Conservation (phyloP, 129 eudicot species). For the Deinandra increscens region DNA sequence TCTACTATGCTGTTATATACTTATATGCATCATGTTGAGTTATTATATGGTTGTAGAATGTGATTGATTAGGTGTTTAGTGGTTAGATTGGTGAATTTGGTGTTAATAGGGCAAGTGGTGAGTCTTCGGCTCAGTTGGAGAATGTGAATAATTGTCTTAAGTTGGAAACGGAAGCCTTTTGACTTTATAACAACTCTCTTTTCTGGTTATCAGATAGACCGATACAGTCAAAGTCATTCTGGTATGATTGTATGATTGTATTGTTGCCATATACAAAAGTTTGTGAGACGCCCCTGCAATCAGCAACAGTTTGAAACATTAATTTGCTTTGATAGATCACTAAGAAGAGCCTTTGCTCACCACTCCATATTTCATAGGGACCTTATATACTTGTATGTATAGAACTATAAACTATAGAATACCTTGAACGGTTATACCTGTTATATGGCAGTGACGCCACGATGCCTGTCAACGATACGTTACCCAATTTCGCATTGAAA, state of each 20-base stretch:
- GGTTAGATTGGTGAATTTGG: not conserved
- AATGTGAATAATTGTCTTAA: slow-evolving; percentile 1
- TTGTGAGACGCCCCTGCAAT: not conserved
- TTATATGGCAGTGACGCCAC: too few relatives aligned
- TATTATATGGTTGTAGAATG: not conserved
- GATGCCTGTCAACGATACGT: too few relatives aligned
- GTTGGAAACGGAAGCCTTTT: not conserved
- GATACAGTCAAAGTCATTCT: not conserved
- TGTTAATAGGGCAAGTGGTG: not conserved
- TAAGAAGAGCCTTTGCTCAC: not conserved
- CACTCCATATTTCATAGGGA: not conserved
- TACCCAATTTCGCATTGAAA: too few relatives aligned
- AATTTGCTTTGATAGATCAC: not conserved
- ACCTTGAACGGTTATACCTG: too few relatives aligned
- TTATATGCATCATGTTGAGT: slow-evolving; percentile 4
- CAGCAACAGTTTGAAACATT: too few relatives aligned
- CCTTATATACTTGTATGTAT: not conserved
- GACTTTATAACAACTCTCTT: not conserved
- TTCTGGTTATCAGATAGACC: not conserved
- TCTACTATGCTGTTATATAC: not conserved
- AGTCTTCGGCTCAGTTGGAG: not conserved
- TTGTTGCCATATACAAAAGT: not conserved
- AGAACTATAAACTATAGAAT: too few relatives aligned
- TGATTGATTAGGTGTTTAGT: not conserved
- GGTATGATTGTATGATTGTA: not conserved